Percentiles rank a stretch among this genome's conserved stretches.
Evolutionary conservation across 495 filamentous ascomycete species (phyloP).

Genomic region (Xylaria acuta): DNA sequence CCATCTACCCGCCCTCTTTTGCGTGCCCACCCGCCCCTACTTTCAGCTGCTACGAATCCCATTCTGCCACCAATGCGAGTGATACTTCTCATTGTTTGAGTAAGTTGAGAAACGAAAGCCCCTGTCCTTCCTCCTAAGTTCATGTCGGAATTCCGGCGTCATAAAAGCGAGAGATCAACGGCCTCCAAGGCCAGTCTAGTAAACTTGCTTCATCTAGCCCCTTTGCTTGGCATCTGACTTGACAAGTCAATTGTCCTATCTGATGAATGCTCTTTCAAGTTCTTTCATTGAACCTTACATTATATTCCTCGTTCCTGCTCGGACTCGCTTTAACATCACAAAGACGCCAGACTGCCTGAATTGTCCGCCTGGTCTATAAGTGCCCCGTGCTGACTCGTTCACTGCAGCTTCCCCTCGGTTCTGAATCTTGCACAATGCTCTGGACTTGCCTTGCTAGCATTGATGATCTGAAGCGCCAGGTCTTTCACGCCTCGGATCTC

Average conservation of each 20-base stretch:
- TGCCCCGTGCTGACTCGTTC: constrained; percentile 22
- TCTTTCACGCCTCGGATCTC: constrained; percentile 32
- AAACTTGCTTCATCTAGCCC: not conserved
- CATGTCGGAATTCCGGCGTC: not conserved
- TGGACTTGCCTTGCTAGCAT: constrained; percentile 31
- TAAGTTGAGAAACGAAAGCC: constrained; percentile 6
- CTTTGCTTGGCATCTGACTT: not conserved
- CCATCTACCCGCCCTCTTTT: not conserved
- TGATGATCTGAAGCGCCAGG: constrained; percentile 37
- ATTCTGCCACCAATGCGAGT: constrained; percentile 7
- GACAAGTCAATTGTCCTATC: constrained; percentile 16
- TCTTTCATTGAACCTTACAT: not conserved
- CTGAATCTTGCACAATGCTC: constrained; percentile 34
- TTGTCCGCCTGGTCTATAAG: not conserved
- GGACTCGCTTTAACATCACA: not conserved
- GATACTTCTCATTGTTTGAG: constrained; percentile 11
- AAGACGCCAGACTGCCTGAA: not conserved
- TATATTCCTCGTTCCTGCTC: not conserved
- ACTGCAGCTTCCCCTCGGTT: constrained; percentile 32
- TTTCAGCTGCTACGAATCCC: not conserved
- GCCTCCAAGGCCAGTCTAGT: not conserved
- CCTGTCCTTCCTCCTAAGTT: not conserved
- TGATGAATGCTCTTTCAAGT: not conserved
- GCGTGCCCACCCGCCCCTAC: not conserved
- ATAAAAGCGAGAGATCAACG: not conserved